Evolutionary conservation across 345 rosid species (phyloP).

Genomic region (Pistacia vera): DNA sequence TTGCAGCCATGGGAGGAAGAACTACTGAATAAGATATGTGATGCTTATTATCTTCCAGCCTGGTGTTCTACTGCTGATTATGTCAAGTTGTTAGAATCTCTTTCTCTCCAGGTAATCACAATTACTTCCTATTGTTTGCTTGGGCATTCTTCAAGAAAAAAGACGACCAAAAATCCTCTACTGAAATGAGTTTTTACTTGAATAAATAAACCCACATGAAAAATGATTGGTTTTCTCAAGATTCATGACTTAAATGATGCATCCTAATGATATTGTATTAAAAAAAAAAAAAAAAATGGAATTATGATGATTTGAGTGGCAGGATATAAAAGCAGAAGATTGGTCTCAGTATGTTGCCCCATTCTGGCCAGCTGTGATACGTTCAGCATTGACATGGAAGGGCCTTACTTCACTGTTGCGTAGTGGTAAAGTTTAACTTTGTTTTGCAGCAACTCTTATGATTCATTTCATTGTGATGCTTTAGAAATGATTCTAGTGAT

Average conservation of each 20-base stretch:
- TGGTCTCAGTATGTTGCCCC: constrained; percentile 88
- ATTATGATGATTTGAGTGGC: constrained; percentile 6
- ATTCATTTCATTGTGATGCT: background rate
- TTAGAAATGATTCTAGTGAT: too few species aligned
- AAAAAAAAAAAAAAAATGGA: too few species aligned
- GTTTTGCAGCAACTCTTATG: background rate
- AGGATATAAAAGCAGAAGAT: constrained; percentile 88
- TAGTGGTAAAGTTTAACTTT: constrained; percentile 48
- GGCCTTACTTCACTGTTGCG: constrained; percentile 70
- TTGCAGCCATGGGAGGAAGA: constrained; percentile 73
- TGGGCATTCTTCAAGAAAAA: background rate
- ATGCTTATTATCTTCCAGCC: constrained; percentile 76
- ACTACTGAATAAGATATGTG: constrained; percentile 63
- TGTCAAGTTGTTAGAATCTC: constrained; percentile 58
- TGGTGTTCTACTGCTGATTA: constrained; percentile 91
- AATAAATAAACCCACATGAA: too few species aligned
- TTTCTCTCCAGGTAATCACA: constrained; percentile 52
- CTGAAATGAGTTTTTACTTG: too few species aligned
- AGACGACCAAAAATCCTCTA: too few species aligned
- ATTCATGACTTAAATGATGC: too few species aligned
- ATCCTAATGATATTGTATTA: too few species aligned
- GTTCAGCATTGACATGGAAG: constrained; percentile 82
- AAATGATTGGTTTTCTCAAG: too few species aligned
- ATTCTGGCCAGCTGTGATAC: constrained; percentile 92
- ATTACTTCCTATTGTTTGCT: background rate